Conservation (phyloP, 805 yeast species). For the Saccharomycopsis synnaedendra region DNA sequence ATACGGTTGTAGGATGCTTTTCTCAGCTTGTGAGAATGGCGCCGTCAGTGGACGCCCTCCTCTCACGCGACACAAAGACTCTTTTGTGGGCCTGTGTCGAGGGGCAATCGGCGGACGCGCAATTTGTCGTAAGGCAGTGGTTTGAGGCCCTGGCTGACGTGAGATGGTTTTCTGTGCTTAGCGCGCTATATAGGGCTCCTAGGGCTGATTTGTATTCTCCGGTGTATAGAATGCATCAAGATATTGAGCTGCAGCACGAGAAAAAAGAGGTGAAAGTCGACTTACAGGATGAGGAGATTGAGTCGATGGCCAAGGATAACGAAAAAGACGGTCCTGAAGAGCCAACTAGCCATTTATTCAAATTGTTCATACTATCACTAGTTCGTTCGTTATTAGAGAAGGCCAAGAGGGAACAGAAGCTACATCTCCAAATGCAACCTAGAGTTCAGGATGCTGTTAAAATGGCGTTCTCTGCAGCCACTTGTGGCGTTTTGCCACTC, state of each 20-base stretch:
- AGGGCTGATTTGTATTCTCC: constrained; percentile 31
- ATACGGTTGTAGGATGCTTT: constrained; percentile 42
- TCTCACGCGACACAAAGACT: constrained; percentile 35
- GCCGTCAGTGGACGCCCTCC: constrained; percentile 31
- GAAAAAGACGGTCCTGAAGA: constrained; percentile 27
- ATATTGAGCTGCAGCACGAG: constrained; percentile 27
- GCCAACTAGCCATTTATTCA: constrained; percentile 48
- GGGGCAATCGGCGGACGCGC: constrained; percentile 30
- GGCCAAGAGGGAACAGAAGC: constrained; percentile 21
- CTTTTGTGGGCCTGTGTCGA: constrained; percentile 52
- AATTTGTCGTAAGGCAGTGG: constrained; percentile 46
- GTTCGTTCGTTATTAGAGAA: constrained; percentile 31
- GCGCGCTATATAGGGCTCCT: constrained; percentile 34
- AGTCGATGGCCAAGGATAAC: constrained; percentile 26
- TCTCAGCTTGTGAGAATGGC: constrained; percentile 43
- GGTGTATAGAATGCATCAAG: constrained; percentile 30
- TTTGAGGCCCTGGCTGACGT: constrained; percentile 35
- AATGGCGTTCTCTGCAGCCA: constrained; percentile 71
- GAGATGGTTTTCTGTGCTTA: constrained; percentile 51
- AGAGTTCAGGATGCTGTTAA: constrained; percentile 58
- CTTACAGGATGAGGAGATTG: constrained; percentile 37
- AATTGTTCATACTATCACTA: constrained; percentile 33
- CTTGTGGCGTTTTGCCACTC: constrained; percentile 51
- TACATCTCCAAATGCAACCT: constrained; percentile 31
- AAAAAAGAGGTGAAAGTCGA: constrained; percentile 25